Conservation (phyloP, 192 early-diverging fungal genomes). For the Coemansia sp. region DNA sequence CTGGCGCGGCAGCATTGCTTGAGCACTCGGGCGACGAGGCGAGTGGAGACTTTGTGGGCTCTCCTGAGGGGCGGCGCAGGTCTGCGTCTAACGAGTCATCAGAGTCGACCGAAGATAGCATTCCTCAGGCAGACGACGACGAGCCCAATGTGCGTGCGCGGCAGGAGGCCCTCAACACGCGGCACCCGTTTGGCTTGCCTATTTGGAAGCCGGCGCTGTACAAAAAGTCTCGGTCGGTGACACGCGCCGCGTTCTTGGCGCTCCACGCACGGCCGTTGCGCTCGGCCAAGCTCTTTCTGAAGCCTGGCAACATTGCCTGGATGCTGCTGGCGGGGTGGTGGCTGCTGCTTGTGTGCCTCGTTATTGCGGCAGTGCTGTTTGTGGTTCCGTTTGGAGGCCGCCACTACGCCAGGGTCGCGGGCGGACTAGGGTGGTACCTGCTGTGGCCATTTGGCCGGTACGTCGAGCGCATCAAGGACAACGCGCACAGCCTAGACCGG, state of each 20-base stretch:
- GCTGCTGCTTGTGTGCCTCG: constrained; percentile 69
- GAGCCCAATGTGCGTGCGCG: constrained; percentile 51
- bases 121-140: constrained; percentile 42
- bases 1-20: background rate
- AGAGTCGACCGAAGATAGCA: constrained; percentile 12
- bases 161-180: constrained; percentile 73
- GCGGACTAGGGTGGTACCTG: constrained; percentile 84
- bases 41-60: constrained; percentile 2
- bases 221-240: constrained; percentile 89
- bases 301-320: constrained; percentile 90
- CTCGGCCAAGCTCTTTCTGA: constrained; percentile 65
- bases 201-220: constrained; percentile 99
- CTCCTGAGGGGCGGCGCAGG: constrained; percentile 13
- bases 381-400: constrained; percentile 60
- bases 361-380: constrained; percentile 64
- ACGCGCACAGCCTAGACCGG: constrained; percentile 24
- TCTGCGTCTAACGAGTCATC: constrained; percentile 28
- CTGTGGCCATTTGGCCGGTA: constrained; percentile 98
- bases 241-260: constrained; percentile 75
- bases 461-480: constrained; percentile 68
- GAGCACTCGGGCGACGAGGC: constrained; percentile 15
- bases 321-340: constrained; percentile 89
- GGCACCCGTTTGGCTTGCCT: constrained; percentile 92
- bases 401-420: constrained; percentile 66
- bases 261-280: constrained; percentile 76